Evolutionary conservation across 768 basidiomycete genomes (phyloP).

Genomic region (Lactifluus hygrophoroides): DNA sequence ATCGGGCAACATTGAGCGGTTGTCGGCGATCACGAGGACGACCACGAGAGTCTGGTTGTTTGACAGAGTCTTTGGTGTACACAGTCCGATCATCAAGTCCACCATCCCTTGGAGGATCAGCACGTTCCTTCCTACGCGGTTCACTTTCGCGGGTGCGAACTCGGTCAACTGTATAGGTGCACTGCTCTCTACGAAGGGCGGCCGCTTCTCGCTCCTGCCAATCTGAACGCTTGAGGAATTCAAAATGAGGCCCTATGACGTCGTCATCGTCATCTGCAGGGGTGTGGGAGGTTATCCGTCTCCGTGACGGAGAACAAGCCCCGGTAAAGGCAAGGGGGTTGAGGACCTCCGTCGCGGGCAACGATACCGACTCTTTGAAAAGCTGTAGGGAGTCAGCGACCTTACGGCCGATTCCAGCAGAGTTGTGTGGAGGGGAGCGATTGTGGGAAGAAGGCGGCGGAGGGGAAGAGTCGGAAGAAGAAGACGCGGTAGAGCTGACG

Average conservation of each 20-base stretch:
- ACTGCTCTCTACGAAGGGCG: conserved; percentile 62
- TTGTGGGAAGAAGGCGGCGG: conserved; percentile 28
- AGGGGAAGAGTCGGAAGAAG: conserved; percentile 27
- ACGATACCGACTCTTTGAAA: conserved; percentile 64
- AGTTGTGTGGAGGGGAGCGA: conserved; percentile 24
- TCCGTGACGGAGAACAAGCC: conserved; percentile 24
- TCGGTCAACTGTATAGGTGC: conserved; percentile 44
- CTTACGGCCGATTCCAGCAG: conserved; percentile 63
- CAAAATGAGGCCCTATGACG: conserved; percentile 60
- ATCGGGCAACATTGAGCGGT: conserved; percentile 28
- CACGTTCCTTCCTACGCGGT: conserved; percentile 28
- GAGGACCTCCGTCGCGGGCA: conserved; percentile 27
- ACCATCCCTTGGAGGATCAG: conserved; percentile 36
- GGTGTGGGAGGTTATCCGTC: conserved; percentile 26
- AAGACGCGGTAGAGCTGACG: conserved; percentile 26
- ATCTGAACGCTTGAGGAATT: conserved; percentile 78
- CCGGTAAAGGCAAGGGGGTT: conserved; percentile 27
- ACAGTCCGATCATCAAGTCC: conserved; percentile 40
- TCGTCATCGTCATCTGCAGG: conserved; percentile 35
- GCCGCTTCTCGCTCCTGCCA: conserved; percentile 78
- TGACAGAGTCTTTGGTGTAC: conserved; percentile 47
- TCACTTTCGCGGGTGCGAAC: conserved; percentile 34
- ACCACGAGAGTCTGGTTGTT: conserved; percentile 44
- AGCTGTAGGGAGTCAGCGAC: conserved; percentile 76
- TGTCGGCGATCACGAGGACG: conserved; percentile 49